These are phyloP conservation scores for Neofusicoccum sp. DNA, from an alignment of 2,329 filamentous ascomycete species.

Conservation along the genomic window DNA sequence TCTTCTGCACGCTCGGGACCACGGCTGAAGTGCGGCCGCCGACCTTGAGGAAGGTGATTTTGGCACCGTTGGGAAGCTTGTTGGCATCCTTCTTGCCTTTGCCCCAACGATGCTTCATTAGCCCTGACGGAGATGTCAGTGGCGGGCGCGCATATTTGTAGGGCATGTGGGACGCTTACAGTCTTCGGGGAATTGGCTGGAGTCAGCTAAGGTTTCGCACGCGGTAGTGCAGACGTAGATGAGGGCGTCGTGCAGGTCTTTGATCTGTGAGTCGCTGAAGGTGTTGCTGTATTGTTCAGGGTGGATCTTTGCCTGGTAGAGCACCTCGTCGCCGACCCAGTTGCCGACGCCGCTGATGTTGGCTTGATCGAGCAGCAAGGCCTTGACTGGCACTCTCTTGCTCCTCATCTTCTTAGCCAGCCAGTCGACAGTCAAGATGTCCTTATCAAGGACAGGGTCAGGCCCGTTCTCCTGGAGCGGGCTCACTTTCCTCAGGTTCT, in stretches of 20 bases:
- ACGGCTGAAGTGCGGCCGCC: constrained; percentile 89
- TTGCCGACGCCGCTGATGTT: constrained; percentile 93
- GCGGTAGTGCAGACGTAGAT: constrained; percentile 77
- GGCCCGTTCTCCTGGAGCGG: constrained; percentile 91
- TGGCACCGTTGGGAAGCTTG: constrained; percentile 77
- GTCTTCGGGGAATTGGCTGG: constrained; percentile 75
- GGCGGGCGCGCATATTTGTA: not conserved
- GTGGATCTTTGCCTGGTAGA: constrained; percentile 85
- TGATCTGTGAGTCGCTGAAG: constrained; percentile 69
- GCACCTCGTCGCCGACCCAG: constrained; percentile 92
- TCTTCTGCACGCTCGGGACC: constrained; percentile 83
- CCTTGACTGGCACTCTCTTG: constrained; percentile 85
- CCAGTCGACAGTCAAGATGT: constrained; percentile 74
- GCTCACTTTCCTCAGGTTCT: constrained; percentile 70
- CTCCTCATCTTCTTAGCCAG: constrained; percentile 66
- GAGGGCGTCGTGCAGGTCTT: constrained; percentile 68
- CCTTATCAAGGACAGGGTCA: constrained; percentile 81
- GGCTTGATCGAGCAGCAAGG: constrained; percentile 80
- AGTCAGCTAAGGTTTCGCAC: constrained; percentile 76
- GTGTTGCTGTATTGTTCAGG: constrained; percentile 91
- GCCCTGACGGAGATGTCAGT: not conserved
- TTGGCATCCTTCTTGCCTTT: constrained; percentile 75
- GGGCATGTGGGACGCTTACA: constrained; percentile 55
- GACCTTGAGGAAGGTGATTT: constrained; percentile 82
- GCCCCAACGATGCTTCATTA: constrained; percentile 80